These are phyloP conservation scores for Ophiostoma sp. DNA, from an alignment of 2,329 filamentous ascomycete species.

Conservation along the genomic window DNA sequence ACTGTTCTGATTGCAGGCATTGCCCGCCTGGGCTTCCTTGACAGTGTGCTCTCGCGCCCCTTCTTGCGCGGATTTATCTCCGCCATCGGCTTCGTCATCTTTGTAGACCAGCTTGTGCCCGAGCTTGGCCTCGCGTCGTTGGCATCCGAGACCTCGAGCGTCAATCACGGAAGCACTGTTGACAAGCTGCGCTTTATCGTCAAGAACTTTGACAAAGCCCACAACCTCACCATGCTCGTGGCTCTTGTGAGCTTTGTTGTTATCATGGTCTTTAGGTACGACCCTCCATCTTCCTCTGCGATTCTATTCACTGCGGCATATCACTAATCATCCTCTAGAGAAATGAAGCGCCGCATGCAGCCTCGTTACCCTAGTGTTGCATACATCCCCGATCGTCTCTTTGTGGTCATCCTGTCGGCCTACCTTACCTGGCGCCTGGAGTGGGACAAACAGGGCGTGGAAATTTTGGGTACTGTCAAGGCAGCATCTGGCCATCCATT, in stretches of 20 bases:
- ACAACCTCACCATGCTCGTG: conserved; percentile 69
- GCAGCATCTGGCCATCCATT: conserved; percentile 67
- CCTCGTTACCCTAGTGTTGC: conserved; percentile 73
- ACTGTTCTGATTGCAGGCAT: conserved; percentile 85
- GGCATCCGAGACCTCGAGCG: conserved; percentile 56
- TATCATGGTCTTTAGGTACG: conserved; percentile 84
- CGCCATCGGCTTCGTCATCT: conserved; percentile 92
- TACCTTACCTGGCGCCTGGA: conserved; percentile 68
- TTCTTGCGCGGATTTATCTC: conserved; percentile 95
- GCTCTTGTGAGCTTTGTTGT: conserved; percentile 74
- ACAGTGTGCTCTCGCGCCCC: conserved; percentile 87
- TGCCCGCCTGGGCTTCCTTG: conserved; percentile 81
- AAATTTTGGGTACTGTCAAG: conserved; percentile 76
- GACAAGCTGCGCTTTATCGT: conserved; percentile 80
- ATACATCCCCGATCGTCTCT: conserved; percentile 85
- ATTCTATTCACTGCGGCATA: no score
- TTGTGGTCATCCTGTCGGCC: conserved; percentile 80
- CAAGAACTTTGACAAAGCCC: conserved; percentile 58
- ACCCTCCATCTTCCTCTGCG: neutral
- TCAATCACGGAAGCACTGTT: conserved; percentile 77
- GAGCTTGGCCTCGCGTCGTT: conserved; percentile 70
- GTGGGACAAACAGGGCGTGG: conserved; percentile 76
- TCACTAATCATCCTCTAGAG: conserved; percentile 44
- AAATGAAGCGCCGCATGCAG: conserved; percentile 74
- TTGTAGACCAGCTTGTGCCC: conserved; percentile 88